Percentiles rank a stretch among this genome's conserved stretches.
phyloP scores from a whole-genome alignment of 2,329 filamentous ascomycete genomes.

The Domatiomyces globalis region DNA sequence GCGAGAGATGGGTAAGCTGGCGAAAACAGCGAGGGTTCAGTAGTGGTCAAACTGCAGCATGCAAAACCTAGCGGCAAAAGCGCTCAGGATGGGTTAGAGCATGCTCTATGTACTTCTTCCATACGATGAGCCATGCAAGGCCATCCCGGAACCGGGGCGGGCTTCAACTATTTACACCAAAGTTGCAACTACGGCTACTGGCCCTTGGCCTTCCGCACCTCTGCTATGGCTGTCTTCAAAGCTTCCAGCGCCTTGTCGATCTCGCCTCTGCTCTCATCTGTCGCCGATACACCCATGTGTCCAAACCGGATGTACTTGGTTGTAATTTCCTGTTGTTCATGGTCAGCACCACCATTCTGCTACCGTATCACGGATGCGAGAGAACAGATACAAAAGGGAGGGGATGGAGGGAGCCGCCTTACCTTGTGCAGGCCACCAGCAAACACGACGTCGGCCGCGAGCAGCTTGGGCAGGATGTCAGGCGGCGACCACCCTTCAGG shows the following conservation, averaged over 20 bases:
- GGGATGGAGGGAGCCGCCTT: not conserved
- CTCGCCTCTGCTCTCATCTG: conserved; percentile 63
- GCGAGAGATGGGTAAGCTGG: too few relatives aligned
- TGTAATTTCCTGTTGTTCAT: conserved; percentile 50
- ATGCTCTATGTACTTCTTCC: too few relatives aligned
- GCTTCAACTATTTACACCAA: too few relatives aligned
- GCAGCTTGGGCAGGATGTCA: conserved; percentile 69
- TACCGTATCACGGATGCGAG: too few relatives aligned
- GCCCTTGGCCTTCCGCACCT: conserved; percentile 52
- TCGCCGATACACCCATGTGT: conserved; percentile 92
- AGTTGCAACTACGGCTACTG: conserved; percentile 2
- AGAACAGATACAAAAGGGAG: not conserved
- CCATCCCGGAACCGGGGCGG: too few relatives aligned
- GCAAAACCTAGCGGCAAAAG: too few relatives aligned
- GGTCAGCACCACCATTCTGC: not conserved
- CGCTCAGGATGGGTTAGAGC: too few relatives aligned
- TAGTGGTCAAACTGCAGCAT: too few relatives aligned
- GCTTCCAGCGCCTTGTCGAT: conserved; percentile 72
- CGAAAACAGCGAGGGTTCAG: too few relatives aligned
- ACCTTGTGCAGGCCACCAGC: conserved; percentile 83
- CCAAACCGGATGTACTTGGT: conserved; percentile 89
- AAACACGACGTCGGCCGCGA: conserved; percentile 82
- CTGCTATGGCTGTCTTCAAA: conserved; percentile 57
- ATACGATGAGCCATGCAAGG: too few relatives aligned
- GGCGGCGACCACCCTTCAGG: conserved; percentile 69